A percentile compares a stretch with the other conserved stretches of the same genome.
Evolutionary conservation across 2,329 filamentous ascomycete species (phyloP).

Genomic region (Aspergillus awamori): DNA sequence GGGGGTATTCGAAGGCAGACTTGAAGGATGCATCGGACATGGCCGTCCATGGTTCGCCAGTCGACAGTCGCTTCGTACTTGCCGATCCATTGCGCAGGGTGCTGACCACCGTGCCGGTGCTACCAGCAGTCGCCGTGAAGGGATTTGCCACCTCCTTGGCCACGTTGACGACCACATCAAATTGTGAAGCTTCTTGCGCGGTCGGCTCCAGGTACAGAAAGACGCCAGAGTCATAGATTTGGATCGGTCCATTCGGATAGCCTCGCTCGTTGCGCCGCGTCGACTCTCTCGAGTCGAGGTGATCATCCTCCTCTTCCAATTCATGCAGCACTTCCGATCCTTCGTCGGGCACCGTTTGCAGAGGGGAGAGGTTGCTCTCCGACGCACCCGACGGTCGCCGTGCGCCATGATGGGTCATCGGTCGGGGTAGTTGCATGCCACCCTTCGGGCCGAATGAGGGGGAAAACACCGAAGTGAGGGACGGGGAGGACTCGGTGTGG

Average conservation of each 20-base stretch:
- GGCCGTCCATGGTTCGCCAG: slow-evolving; percentile 48
- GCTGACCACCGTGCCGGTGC: slow-evolving; percentile 46
- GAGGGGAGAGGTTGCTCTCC: slow-evolving; percentile 34
- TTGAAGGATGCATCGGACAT: slow-evolving; percentile 52
- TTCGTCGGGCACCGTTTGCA: slow-evolving; percentile 32
- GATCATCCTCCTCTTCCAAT: slow-evolving; percentile 55
- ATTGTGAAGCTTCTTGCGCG: slow-evolving; percentile 60
- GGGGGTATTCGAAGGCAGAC: slow-evolving; percentile 50
- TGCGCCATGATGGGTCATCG: slow-evolving; percentile 36
- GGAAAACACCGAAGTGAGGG: slow-evolving; percentile 57
- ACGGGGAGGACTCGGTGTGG: slow-evolving; percentile 65
- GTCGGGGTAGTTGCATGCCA: slow-evolving; percentile 55
- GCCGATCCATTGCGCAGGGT: slow-evolving; percentile 53
- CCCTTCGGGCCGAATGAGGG: slow-evolving; percentile 52
- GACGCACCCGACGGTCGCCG: slow-evolving; percentile 32
- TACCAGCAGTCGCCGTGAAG: slow-evolving; percentile 44
- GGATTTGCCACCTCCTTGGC: slow-evolving; percentile 67
- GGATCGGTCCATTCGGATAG: slow-evolving; percentile 66
- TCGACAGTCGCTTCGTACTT: slow-evolving; percentile 36
- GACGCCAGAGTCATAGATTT: slow-evolving; percentile 64
- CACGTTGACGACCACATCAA: slow-evolving; percentile 67
- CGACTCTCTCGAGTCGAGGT: slow-evolving; percentile 55
- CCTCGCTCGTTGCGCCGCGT: slow-evolving; percentile 64
- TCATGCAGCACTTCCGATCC: slow-evolving; percentile 45
- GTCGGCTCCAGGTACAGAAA: slow-evolving; percentile 67